Evolutionary conservation across 192 early-diverging fungal genomes (phyloP), one percentile per base, ranked within the genome.

Genomic region (Backusella tuberculispora): DNA sequence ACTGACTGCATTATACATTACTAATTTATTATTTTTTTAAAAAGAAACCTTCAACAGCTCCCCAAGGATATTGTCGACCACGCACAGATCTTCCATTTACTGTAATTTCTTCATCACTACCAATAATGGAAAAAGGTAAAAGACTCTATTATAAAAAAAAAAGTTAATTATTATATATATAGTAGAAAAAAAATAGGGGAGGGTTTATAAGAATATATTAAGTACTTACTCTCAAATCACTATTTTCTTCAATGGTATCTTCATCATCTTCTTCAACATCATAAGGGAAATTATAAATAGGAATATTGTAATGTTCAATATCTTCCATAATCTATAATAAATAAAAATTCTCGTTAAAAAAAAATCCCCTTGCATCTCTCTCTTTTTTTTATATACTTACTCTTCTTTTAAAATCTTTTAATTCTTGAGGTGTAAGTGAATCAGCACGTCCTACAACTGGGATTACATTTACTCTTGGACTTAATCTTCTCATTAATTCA

Each of bases 241-340:
- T 90, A 86, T 98, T 99, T 84, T 99, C 97, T 82, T 99, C 98
- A 63, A 95, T 90, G 2, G 95, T 98, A 78, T 99, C 98, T 82
- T 99, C 98, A 76, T 99, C 98, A 80, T 98, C 98, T 75, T 97
- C 97, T 72, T 99, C 97, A 24, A 79, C 74, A 70, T 97, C 92
- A 75, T 92, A 92, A 60, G 98, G 98, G 86, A 99, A 99, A 84
- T 94, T 95, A 86, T 97, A 99, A 78, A 98, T 95, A 42, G 96
- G 96, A 75, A 99, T 98, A 68, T 94, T 89, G 85, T 96, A 95
- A 80, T 94, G 88, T 14, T 91, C 89, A 85, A 99, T 97, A 83
- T 99, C 98, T 78, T 97, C 92, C 97, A 98, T 98, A 71, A 99
- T 87, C 83, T 78, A 34, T 34, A 63, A 38, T 41, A 66, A 17